Percentiles rank a stretch among this genome's conserved stretches.
phyloP scores from a whole-genome alignment of 2,329 filamentous ascomycete genomes.

The Microascus cirrosus region DNA sequence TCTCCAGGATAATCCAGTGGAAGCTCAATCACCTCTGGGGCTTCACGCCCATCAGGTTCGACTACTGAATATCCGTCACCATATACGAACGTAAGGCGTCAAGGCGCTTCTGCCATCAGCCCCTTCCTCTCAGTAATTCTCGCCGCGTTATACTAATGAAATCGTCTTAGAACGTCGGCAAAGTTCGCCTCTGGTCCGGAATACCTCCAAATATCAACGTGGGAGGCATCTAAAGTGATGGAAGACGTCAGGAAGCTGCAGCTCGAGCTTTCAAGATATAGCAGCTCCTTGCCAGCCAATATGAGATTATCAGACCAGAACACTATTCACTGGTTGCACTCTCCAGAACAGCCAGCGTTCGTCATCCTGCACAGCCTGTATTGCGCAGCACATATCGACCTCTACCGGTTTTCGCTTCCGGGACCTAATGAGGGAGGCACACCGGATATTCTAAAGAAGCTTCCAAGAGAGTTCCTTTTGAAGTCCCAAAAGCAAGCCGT shows the following conservation, averaged over 20 bases:
- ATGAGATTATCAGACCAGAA: constrained; percentile 21
- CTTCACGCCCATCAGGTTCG: constrained; percentile 22
- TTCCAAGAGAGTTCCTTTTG: constrained; percentile 22
- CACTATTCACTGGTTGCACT: constrained; percentile 17
- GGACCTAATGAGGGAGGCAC: constrained; percentile 19
- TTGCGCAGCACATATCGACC: constrained; percentile 23
- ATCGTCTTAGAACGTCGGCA: constrained; percentile 8
- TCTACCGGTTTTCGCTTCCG: constrained; percentile 26
- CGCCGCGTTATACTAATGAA: neutral
- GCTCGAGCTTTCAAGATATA: constrained; percentile 22
- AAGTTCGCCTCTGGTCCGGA: constrained; percentile 7
- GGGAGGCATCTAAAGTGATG: constrained; percentile 25
- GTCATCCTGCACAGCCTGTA: constrained; percentile 24
- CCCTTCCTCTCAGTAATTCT: neutral
- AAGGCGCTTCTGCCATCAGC: neutral
- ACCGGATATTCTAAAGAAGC: constrained; percentile 18
- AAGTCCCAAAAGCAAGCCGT: constrained; percentile 26
- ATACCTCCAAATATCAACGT: constrained; percentile 7
- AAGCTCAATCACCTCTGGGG: constrained; percentile 14
- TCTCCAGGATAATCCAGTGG: constrained; percentile 16
- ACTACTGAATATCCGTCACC: constrained; percentile 23
- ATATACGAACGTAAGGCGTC: constrained; percentile 20
- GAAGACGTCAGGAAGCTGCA: constrained; percentile 23
- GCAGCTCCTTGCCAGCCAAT: constrained; percentile 20
- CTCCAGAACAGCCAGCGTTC: constrained; percentile 19